Evolutionary conservation across 805 yeast species (phyloP), one percentile per base, ranked within the genome.

Genomic region (Saccharomycopsis fermentans): DNA sequence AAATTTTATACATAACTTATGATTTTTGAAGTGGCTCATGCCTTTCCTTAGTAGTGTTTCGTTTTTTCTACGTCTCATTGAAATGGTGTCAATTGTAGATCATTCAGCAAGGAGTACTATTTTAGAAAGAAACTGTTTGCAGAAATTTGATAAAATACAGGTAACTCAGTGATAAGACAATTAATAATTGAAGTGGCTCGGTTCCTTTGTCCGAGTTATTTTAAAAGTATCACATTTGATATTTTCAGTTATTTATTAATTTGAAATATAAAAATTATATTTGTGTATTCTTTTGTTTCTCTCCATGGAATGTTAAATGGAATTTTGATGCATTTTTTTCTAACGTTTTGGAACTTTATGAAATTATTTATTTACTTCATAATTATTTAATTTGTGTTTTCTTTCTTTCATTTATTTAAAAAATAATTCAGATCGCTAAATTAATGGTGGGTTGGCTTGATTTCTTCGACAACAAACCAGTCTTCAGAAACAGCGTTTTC

Each of bases 381-480:
- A 43, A 43, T 43, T 43, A 21, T 21, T 43, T 21, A 21, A 14
- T 24, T 9, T 43, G 35, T 32, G 14, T 32, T 32, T 32, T 27
- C 32, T 32, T 32, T 6, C 12, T 14, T 32, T 32, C 12, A 6
- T 32, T 32, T 32, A 32, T 32, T 32, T 32, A 9, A 32, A 9
- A 32, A 32, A 32, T 14, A 32, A 32, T 32, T 9, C 35, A 32
- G 37, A 37, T 43, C 26, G 12, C 14, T 24, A 4, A 37, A 37
- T 43, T 58, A 54, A 68, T 77, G 80, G 55, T 65, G 67, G 65
- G 73, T 76, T 61, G 80, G 84, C 66, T 79, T 85, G 64, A 76
- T 77, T 72, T 84, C 89, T 73, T 84, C 89, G 67, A 86, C 80
- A 62, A 86, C 91, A 67, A 86, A 83, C 91, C 91, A 86, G 74